These are phyloP conservation scores for Magnolia kwangsiensis DNA, from an alignment of 164 flowering plant species.

Conservation along the genomic window DNA sequence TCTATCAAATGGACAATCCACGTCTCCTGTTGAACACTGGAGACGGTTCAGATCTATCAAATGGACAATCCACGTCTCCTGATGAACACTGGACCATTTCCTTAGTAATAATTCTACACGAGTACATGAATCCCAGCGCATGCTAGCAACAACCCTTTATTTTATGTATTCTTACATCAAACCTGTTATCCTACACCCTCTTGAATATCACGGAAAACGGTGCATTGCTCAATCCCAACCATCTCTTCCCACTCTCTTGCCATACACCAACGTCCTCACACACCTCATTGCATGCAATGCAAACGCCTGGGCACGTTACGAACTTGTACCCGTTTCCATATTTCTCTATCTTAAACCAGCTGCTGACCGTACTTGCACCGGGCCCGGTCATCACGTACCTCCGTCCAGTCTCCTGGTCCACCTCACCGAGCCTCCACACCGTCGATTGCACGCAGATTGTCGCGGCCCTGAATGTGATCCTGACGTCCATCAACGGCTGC, in stretches of 20 bases:
- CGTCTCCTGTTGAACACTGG: no score
- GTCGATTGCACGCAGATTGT: slow-evolving; percentile 28
- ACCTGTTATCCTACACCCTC: slow-evolving; percentile 2
- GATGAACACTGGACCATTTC: no score
- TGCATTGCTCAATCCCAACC: slow-evolving; percentile 13
- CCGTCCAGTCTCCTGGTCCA: slow-evolving; percentile 8
- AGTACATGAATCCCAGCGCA: background rate
- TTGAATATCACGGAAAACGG: slow-evolving; percentile 14
- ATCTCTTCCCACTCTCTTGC: slow-evolving; percentile 11
- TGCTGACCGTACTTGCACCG: slow-evolving; percentile 4
- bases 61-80: no score
- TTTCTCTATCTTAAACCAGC: slow-evolving; percentile 30
- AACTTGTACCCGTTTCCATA: slow-evolving; percentile 20
- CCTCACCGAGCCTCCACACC: slow-evolving; percentile 22
- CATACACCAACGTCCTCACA: slow-evolving; percentile 19
- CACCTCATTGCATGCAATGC: slow-evolving; percentile 8
- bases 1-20: no score
- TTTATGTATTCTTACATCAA: background rate
- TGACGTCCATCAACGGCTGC: slow-evolving; percentile 13
- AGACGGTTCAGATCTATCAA: no score
- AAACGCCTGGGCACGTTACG: slow-evolving; percentile 16
- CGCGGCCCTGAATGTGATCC: slow-evolving; percentile 18
- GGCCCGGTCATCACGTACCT: slow-evolving; percentile 18
- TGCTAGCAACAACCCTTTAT: no score
- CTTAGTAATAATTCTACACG: no score